Conservation (phyloP, 2,329 filamentous ascomycete genomes). For the Fusarium sp. region DNA sequence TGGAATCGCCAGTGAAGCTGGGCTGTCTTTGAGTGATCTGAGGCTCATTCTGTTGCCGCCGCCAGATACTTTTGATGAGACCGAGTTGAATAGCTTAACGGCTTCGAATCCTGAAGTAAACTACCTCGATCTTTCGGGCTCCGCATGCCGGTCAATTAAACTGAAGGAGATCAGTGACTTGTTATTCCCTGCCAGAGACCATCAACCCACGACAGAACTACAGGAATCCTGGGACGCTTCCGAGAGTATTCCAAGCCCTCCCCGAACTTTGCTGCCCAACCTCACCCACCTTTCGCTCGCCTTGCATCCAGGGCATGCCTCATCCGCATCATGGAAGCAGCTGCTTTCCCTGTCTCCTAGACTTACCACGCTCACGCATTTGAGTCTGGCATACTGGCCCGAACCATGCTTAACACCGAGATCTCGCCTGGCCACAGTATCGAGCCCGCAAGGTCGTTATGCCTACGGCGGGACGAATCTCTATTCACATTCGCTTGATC, state of each 20-base stretch:
- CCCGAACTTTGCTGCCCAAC: constrained; percentile 60
- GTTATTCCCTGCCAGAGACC: constrained; percentile 53
- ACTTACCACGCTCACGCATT: constrained; percentile 65
- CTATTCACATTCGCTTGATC: constrained; percentile 67
- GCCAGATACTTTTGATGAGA: constrained; percentile 38
- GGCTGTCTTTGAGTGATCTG: constrained; percentile 62
- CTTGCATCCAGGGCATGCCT: constrained; percentile 48
- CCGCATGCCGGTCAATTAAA: constrained; percentile 59
- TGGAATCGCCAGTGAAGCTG: constrained; percentile 54
- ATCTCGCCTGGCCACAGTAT: constrained; percentile 58
- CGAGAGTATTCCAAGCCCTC: constrained; percentile 45
- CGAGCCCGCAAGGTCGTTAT: constrained; percentile 55
- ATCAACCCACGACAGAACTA: constrained; percentile 39
- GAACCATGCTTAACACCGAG: constrained; percentile 66
- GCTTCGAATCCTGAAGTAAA: constrained; percentile 51
- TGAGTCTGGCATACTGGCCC: constrained; percentile 71
- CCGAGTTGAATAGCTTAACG: constrained; percentile 40
- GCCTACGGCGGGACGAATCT: constrained; percentile 65
- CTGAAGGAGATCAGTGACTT: constrained; percentile 63
- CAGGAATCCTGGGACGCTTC: constrained; percentile 65
- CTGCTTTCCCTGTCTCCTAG: constrained; percentile 64
- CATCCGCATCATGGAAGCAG: constrained; percentile 65
- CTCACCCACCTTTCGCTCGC: constrained; percentile 70
- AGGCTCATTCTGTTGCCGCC: constrained; percentile 55
- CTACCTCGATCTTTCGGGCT: constrained; percentile 64